phyloP scores from a whole-genome alignment of 345 rosid species.

The Orychophragmus violaceus region DNA sequence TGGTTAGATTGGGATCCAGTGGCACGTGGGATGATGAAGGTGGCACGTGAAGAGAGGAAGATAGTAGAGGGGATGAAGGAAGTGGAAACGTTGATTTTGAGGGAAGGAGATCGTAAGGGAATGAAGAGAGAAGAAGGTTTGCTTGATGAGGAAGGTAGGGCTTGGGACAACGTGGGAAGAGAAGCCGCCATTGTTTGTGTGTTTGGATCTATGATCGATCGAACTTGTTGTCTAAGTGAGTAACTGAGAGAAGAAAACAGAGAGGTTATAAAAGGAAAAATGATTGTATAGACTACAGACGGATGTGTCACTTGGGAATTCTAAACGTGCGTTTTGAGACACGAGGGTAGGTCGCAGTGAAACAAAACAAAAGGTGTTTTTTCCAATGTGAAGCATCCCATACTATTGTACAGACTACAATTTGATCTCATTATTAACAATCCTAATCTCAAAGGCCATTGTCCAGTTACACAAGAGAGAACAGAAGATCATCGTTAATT shows the following conservation, averaged over 20 bases:
- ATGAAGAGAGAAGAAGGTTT: neutral
- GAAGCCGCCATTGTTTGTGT: constrained; percentile 30
- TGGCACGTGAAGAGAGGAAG: constrained; percentile 6
- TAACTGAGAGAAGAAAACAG: no score
- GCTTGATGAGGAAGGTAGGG: constrained; percentile 7
- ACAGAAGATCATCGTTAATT: no score
- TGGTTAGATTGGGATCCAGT: neutral
- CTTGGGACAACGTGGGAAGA: constrained; percentile 15
- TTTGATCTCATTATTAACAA: no score
- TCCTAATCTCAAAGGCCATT: no score
- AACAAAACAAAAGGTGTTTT: no score
- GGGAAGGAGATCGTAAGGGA: neutral
- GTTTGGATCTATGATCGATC: neutral
- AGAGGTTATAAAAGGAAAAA: constrained; percentile 1
- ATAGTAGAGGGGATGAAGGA: constrained; percentile 3
- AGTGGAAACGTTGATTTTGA: constrained; percentile 10
- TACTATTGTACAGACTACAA: no score
- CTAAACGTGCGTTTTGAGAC: constrained; percentile 23
- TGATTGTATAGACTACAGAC: neutral
- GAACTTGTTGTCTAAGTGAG: neutral
- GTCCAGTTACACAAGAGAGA: no score
- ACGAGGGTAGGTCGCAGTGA: constrained; percentile 8
- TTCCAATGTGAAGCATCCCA: no score
- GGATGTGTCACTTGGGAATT: constrained; percentile 8
- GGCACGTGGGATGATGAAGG: constrained; percentile 9